A percentile compares a stretch with the other conserved stretches of the same genome.
phyloP scores from a whole-genome alignment of 768 basidiomycete genomes.

The Hydnomerulius pinastri region DNA sequence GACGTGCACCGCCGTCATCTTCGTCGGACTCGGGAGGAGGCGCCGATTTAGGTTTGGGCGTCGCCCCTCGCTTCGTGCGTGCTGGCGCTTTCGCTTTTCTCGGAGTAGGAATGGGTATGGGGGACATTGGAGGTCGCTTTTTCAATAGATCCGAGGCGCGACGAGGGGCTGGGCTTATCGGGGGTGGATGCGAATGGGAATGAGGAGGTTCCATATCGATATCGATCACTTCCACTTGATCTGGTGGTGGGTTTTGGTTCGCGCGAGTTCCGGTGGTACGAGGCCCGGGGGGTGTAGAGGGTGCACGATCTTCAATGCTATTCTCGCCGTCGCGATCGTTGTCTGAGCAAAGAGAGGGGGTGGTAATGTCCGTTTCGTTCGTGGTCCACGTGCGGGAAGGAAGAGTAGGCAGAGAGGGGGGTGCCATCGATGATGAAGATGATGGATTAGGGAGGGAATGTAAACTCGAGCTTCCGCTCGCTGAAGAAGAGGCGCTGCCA shows the following conservation, averaged over 20 bases:
- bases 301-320: constrained; percentile 47
- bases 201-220: constrained; percentile 36
- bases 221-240: constrained; percentile 35
- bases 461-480: background rate
- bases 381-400: constrained; percentile 28
- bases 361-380: constrained; percentile 46
- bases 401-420: constrained; percentile 24
- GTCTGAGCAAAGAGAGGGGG: constrained; percentile 77
- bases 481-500: constrained; percentile 15
- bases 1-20: constrained; percentile 22
- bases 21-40: constrained; percentile 19
- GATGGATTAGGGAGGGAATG: background rate
- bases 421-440: constrained; percentile 23
- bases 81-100: constrained; percentile 59
- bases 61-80: constrained; percentile 41
- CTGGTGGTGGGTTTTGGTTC: constrained; percentile 1
- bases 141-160: constrained; percentile 47
- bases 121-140: constrained; percentile 64
- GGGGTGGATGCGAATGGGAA: constrained; percentile 3
- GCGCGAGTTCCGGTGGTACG: constrained; percentile 5
- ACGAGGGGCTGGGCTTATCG: constrained; percentile 8
- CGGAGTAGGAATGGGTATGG: constrained; percentile 55
- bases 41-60: constrained; percentile 27
- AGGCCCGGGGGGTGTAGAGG: constrained; percentile 54
- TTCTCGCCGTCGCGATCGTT: constrained; percentile 54